phyloP scores from a whole-genome alignment of 2,329 filamentous ascomycete genomes.

The Harringtonia lauricola region DNA sequence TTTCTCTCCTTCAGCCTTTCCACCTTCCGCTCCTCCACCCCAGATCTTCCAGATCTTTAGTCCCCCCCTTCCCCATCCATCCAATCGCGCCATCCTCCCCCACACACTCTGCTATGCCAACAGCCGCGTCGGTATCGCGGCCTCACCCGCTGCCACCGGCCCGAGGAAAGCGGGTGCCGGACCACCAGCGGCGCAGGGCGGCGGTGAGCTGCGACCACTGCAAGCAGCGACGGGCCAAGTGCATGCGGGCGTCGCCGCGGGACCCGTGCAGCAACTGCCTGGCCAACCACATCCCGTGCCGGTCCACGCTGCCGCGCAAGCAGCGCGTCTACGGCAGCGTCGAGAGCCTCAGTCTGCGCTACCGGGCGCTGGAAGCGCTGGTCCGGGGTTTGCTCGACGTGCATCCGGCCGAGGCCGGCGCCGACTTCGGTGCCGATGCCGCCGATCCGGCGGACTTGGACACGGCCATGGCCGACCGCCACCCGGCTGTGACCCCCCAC shows the following conservation, averaged over 20 bases:
- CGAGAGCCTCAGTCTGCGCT: conserved; percentile 26
- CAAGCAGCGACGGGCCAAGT: conserved; percentile 34
- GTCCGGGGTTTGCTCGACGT: conserved; percentile 31
- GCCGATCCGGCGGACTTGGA: background rate
- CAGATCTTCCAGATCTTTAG: no score
- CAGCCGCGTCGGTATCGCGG: no score
- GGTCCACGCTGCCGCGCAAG: conserved; percentile 31
- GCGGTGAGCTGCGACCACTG: conserved; percentile 34
- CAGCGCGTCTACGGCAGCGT: conserved; percentile 30
- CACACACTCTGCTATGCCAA: background rate
- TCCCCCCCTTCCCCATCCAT: no score
- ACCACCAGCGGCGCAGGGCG: conserved; percentile 31
- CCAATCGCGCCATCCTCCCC: no score
- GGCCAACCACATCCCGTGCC: conserved; percentile 27
- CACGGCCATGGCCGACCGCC: background rate
- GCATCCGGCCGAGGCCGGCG: no score
- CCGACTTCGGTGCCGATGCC: no score
- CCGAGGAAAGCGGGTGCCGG: conserved; percentile 21
- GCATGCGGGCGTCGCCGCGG: conserved; percentile 24
- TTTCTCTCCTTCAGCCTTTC: no score
- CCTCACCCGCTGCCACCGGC: no score
- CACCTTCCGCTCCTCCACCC: no score
- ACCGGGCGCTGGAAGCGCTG: conserved; percentile 29
- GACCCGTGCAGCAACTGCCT: conserved; percentile 29
- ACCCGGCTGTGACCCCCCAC: background rate